Percentiles rank a stretch among this genome's conserved stretches.
Conservation (phyloP, 2,329 filamentous ascomycete species). For the Tolypocladium sp. region DNA sequence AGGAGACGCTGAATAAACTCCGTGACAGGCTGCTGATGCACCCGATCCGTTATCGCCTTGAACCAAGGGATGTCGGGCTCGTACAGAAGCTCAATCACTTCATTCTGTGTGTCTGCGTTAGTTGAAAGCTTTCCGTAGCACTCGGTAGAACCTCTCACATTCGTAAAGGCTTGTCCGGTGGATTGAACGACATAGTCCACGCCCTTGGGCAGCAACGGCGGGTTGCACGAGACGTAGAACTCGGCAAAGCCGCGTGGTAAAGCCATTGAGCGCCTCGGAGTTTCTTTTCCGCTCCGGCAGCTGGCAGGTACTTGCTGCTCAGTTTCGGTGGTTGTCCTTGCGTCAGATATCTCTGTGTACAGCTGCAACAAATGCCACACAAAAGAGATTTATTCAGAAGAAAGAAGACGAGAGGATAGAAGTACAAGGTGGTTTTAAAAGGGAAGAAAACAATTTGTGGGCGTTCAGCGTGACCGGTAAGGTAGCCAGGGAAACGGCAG, state of each 20-base stretch:
- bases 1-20: constrained; percentile 12
- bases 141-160: not conserved
- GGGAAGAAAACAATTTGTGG: not conserved
- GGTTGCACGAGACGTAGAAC: constrained; percentile 25
- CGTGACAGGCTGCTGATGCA: constrained; percentile 7
- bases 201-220: constrained; percentile 19
- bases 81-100: constrained; percentile 23
- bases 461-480: not conserved
- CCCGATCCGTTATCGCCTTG: constrained; percentile 15
- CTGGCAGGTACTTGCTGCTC: no score
- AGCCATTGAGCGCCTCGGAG: not conserved
- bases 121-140: not conserved
- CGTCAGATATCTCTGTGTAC: not conserved
- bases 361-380: not conserved
- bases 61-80: constrained; percentile 26
- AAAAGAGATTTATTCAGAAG: not conserved
- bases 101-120: constrained; percentile 1
- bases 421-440: not conserved
- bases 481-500: not conserved
- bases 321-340: not conserved
- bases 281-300: not conserved
- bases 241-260: constrained; percentile 10
- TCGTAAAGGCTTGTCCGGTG: not conserved
- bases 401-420: not conserved
- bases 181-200: constrained; percentile 15